Conservation (phyloP, 208 protist species). For the Crithidia expoeki region DNA sequence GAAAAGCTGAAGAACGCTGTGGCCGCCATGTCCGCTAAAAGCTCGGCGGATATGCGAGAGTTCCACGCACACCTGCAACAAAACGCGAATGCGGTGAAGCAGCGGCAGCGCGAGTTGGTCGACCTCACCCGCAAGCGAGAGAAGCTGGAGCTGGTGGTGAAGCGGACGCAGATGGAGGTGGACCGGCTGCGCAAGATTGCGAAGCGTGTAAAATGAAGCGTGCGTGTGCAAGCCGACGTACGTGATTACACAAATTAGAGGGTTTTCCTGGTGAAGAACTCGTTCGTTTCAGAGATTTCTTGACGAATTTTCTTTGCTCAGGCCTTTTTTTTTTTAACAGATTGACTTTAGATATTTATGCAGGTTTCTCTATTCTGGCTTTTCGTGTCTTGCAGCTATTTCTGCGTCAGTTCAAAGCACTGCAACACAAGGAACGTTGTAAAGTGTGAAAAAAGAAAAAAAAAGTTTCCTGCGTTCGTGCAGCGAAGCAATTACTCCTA, state of each 20-base stretch:
- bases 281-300: conserved; percentile 6
- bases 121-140: conserved; percentile 72
- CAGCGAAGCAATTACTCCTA: too few species aligned
- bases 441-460: too few species aligned
- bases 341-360: too few species aligned
- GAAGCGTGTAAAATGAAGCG: conserved; percentile 50
- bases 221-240: neutral
- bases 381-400: neutral
- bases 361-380: neutral
- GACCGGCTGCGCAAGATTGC: conserved; percentile 72
- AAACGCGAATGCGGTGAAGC: conserved; percentile 37
- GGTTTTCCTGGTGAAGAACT: neutral
- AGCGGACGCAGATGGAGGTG: conserved; percentile 63
- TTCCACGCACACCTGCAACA: conserved; percentile 51
- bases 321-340: too few species aligned
- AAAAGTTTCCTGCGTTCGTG: too few species aligned
- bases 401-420: neutral
- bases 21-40: conserved; percentile 55
- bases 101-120: conserved; percentile 56
- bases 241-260: neutral
- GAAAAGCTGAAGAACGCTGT: conserved; percentile 42
- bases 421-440: too few species aligned
- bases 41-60: conserved; percentile 49
- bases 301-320: too few species aligned
- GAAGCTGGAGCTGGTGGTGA: conserved; percentile 64